Evolutionary conservation across 345 rosid species (phyloP), one percentile per base, ranked within the genome.

Genomic region (Aquilaria yunnanensis): DNA sequence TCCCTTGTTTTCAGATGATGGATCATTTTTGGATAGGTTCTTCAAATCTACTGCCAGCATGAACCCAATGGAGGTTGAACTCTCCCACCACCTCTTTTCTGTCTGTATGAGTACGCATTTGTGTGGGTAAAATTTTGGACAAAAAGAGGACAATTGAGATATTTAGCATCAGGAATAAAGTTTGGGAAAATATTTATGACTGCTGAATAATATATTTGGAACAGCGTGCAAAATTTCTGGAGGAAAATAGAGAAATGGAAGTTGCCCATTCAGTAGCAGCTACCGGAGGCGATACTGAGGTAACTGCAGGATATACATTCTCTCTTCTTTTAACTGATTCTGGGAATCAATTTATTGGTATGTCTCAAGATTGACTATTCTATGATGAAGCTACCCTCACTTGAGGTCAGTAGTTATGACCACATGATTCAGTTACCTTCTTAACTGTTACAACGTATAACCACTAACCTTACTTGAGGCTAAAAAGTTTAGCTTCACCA

Each of bases 191-290:
- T 14, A 16, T 54, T 46, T 43, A 34, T 46, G 30, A 13, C 75
- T 49, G 3, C 67, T 61, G 1, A 1, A 43, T 8, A 62, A 32
- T 64, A 59, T 47, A 32, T 46, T 48, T 57, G 23, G 49, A 51
- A 56, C 46, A 93, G 98, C 90, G 97, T 31, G 98, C 89, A 33
- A 65, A 14, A 67, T 88, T 78, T 74, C 97, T 90, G 54, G 96
- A 88, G 82, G 83, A 82, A 54, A 87, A 90, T 51, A 74, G 71
- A 58, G 90, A 93, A 70, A 80, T 93, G 85, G 98, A 89, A 81
- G 86, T 72, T 64, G 96, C 96, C 54, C 98, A 93, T 67, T 83
- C 92, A 47, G 85, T 86, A 67, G 98, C 97, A 49, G 98, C 90
- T 55, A 64, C 80, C 45, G 92, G 85, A 32, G 98, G 98, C 57